Evolutionary conservation across 345 rosid species (phyloP).

Genomic region (Acer yangbiense): DNA sequence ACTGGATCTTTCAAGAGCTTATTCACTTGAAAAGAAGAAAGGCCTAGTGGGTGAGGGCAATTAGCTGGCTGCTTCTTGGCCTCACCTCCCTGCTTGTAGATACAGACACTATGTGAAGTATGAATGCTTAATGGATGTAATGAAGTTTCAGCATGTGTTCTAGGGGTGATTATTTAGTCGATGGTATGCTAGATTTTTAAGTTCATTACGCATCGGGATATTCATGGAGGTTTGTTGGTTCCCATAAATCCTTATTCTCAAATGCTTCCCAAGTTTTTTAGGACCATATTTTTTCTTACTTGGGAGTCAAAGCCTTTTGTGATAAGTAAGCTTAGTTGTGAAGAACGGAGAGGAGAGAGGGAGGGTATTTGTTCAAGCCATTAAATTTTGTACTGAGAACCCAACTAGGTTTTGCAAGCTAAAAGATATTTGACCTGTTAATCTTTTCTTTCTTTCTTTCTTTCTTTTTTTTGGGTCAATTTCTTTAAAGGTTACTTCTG

Average conservation of each 20-base stretch:
- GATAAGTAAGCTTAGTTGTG: not conserved
- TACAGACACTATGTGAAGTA: not conserved
- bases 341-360: not conserved
- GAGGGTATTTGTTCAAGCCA: too few species aligned
- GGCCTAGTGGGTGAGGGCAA: too few species aligned
- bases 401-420: constrained; percentile 1
- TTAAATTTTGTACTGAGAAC: not conserved
- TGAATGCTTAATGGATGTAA: not conserved
- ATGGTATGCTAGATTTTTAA: not conserved
- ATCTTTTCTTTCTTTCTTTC: not conserved
- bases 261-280: not conserved
- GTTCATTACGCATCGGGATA: not conserved
- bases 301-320: not conserved
- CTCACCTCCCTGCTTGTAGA: too few species aligned
- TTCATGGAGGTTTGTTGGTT: not conserved
- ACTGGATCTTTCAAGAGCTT: not conserved
- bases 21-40: too few species aligned
- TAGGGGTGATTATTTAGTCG: not conserved
- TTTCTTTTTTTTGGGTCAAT: not conserved
- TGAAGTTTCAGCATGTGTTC: not conserved
- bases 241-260: not conserved
- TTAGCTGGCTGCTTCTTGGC: too few species aligned
- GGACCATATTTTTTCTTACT: not conserved
- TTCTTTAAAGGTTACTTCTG: constrained; percentile 8
- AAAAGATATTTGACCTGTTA: not conserved